Evolutionary conservation across 495 filamentous ascomycete genomes (phyloP).

Genomic region (Hypoxylon crocopeplum): DNA sequence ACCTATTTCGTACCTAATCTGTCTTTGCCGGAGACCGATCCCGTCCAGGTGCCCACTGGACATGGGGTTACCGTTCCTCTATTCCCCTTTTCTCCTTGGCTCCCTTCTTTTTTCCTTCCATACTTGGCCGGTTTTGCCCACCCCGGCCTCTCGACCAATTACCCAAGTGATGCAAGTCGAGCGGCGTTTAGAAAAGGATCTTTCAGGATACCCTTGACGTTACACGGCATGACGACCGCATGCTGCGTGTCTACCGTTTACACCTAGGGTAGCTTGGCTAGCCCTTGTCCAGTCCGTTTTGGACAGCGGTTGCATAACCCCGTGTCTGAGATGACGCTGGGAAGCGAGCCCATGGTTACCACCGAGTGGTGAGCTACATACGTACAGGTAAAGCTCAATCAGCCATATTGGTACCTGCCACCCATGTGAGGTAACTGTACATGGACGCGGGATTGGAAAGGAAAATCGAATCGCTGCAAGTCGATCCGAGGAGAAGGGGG

Average conservation of each 20-base stretch:
- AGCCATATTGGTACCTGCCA: conserved; percentile 12
- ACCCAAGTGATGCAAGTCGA: conserved; percentile 7
- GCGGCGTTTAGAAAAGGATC: conserved; percentile 11
- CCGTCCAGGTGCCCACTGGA: conserved; percentile 21
- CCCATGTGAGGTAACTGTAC: conserved; percentile 15
- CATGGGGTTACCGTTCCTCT: conserved; percentile 15
- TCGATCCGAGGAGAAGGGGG: conserved; percentile 29
- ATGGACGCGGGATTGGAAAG: conserved; percentile 22
- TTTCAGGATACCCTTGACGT: conserved; percentile 34
- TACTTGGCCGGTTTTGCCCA: conserved; percentile 1
- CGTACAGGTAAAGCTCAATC: conserved; percentile 1
- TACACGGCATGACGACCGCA: conserved; percentile 34
- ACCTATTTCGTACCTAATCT: conserved; percentile 15
- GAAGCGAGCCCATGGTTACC: conserved; percentile 30
- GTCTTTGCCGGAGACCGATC: conserved; percentile 22
- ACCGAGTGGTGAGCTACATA: conserved; percentile 5
- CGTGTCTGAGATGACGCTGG: conserved; percentile 38
- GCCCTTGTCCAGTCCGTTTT: conserved; percentile 31
- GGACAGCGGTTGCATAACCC: conserved; percentile 36
- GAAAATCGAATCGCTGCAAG: conserved; percentile 22
- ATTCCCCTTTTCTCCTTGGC: conserved; percentile 18
- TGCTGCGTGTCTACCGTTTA: conserved; percentile 37
- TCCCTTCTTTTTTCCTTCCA: conserved; percentile 23
- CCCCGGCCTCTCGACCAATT: conserved; percentile 6
- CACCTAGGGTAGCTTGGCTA: conserved; percentile 24